These are phyloP conservation scores for Aspergillus avenaceus DNA, from an alignment of 495 filamentous ascomycete species.

Conservation along the genomic window DNA sequence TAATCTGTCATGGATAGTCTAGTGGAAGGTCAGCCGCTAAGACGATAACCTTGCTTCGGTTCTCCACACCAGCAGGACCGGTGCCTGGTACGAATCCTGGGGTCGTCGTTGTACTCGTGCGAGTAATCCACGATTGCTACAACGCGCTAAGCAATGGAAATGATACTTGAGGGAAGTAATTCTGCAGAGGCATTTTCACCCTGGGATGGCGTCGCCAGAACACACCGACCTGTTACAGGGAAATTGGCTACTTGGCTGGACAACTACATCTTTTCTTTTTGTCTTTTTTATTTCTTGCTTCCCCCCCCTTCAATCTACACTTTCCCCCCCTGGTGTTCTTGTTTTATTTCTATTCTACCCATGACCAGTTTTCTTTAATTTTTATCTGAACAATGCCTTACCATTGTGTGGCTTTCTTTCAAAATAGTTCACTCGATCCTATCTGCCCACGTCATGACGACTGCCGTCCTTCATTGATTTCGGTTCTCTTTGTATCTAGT, in stretches of 20 bases:
- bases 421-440: too few species aligned
- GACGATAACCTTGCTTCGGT: conserved; percentile 40
- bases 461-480: too few species aligned
- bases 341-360: too few species aligned
- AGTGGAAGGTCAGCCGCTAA: conserved; percentile 43
- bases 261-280: conserved; percentile 26
- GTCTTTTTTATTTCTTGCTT: conserved; percentile 16
- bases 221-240: conserved; percentile 49
- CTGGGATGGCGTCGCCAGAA: conserved; percentile 56
- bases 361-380: too few species aligned
- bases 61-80: conserved; percentile 36
- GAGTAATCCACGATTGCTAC: conserved; percentile 58
- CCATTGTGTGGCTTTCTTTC: too few species aligned
- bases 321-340: neutral
- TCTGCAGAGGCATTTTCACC: conserved; percentile 61
- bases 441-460: too few species aligned
- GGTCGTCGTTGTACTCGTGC: conserved; percentile 54
- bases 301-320: neutral
- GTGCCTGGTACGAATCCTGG: conserved; percentile 61
- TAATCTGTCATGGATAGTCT: conserved; percentile 48
- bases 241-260: conserved; percentile 37
- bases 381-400: too few species aligned
- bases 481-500: too few species aligned
- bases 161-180: conserved; percentile 63
- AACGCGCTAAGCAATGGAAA: conserved; percentile 57